These are phyloP conservation scores for Ogataea corticis DNA, from an alignment of 805 yeast genomes.

Conservation along the genomic window DNA sequence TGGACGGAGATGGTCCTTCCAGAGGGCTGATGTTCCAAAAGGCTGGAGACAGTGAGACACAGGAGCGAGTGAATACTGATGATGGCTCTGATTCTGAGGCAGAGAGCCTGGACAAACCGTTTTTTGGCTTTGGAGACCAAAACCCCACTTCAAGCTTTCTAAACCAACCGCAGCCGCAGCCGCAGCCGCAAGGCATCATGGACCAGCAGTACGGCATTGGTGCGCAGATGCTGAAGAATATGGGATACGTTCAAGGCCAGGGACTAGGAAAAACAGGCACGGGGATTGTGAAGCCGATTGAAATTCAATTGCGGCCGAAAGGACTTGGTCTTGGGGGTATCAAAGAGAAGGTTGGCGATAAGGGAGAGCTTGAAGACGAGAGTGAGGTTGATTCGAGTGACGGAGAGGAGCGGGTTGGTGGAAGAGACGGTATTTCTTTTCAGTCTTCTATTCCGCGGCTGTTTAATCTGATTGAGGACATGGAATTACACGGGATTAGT, in stretches of 20 bases:
- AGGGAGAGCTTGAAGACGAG: too few relatives aligned
- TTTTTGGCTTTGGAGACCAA: background rate
- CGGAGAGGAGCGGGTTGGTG: constrained; percentile 23
- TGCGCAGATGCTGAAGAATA: constrained; percentile 68
- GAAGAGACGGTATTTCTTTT: constrained; percentile 4
- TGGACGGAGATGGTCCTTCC: background rate
- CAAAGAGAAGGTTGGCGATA: constrained; percentile 35
- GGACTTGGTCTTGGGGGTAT: constrained; percentile 77
- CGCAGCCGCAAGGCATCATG: background rate
- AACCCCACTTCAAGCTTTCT: background rate
- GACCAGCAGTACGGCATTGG: constrained; percentile 72
- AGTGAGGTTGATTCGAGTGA: constrained; percentile 15
- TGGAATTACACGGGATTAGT: constrained; percentile 36
- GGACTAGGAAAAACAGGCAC: constrained; percentile 76
- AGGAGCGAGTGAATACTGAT: too few relatives aligned
- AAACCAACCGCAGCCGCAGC: background rate
- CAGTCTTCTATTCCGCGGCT: constrained; percentile 32
- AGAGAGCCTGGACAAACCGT: background rate
- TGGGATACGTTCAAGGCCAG: constrained; percentile 86
- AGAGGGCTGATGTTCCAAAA: background rate
- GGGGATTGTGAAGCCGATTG: constrained; percentile 83
- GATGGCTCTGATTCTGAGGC: too few relatives aligned
- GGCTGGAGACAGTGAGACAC: background rate
- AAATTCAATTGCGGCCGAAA: constrained; percentile 62
- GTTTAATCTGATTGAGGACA: constrained; percentile 37